Percentiles rank a stretch among this genome's conserved stretches.
Conservation (phyloP, 1,139 yeast genomes). For the Groenewaldozyma sp. region DNA sequence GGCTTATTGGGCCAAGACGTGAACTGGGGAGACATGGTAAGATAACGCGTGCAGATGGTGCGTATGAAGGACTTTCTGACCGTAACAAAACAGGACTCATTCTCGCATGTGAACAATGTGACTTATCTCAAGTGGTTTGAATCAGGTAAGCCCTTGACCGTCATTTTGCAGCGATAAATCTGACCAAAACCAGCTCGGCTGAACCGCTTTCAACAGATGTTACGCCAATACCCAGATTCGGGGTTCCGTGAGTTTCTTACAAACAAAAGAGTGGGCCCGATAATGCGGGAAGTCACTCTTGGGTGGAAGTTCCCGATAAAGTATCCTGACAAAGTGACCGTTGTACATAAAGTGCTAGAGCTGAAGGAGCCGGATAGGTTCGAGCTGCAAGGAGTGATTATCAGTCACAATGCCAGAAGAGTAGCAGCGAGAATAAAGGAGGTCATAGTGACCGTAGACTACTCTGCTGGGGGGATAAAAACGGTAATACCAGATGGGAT, state of each 20-base stretch:
- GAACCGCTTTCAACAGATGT: slow-evolving; percentile 19
- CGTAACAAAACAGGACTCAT: slow-evolving; percentile 17
- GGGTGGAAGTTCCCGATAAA: slow-evolving; percentile 29
- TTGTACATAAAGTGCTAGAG: slow-evolving; percentile 24
- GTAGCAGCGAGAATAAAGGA: slow-evolving; percentile 30
- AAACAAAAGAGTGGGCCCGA: slow-evolving; percentile 25
- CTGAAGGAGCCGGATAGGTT: slow-evolving; percentile 24
- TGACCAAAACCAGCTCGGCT: slow-evolving; percentile 21
- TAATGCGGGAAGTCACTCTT: slow-evolving; percentile 26
- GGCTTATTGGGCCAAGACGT: slow-evolving; percentile 22
- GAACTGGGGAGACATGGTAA: slow-evolving; percentile 27
- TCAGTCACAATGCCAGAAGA: slow-evolving; percentile 27
- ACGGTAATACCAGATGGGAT: slow-evolving; percentile 24
- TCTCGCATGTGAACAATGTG: slow-evolving; percentile 30
- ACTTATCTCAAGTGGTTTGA: slow-evolving; percentile 30
- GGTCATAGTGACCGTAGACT: slow-evolving; percentile 28
- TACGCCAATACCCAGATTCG: slow-evolving; percentile 10
- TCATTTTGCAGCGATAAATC: not conserved
- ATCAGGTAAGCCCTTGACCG: slow-evolving; percentile 10
- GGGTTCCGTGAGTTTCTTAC: slow-evolving; percentile 21
- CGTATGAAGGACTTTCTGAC: not conserved
- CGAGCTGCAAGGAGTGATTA: slow-evolving; percentile 27
- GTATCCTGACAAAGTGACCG: slow-evolving; percentile 28
- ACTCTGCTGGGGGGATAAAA: slow-evolving; percentile 24
- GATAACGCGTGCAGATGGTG: too few species aligned